Percentiles rank a stretch among this genome's conserved stretches.
Evolutionary conservation across 768 basidiomycete species (phyloP).

Genomic region (Tephrocybe sp.): DNA sequence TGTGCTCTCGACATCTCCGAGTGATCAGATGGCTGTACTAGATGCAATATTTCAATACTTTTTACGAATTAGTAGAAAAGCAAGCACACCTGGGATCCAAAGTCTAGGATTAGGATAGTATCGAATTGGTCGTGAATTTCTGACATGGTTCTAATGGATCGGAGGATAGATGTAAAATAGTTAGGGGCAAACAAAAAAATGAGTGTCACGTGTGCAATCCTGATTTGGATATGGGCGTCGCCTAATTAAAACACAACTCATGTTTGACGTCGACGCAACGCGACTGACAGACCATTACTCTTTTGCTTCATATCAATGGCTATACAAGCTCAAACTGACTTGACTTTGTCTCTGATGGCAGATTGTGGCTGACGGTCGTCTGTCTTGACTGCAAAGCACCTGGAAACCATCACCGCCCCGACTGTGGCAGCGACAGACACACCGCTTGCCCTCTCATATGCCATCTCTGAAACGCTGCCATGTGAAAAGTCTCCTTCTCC

Average conservation of each 20-base stretch:
- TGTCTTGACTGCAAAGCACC: background rate
- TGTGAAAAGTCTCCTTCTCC: background rate
- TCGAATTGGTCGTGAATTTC: constrained; percentile 96
- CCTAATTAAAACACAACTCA: background rate
- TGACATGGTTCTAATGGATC: constrained; percentile 44
- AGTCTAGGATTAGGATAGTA: constrained; percentile 94
- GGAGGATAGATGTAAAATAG: background rate
- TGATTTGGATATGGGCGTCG: background rate
- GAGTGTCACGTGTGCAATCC: constrained; percentile 3
- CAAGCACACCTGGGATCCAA: constrained; percentile 83
- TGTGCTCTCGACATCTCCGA: constrained; percentile 93
- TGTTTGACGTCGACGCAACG: background rate
- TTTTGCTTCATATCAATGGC: background rate
- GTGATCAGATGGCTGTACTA: constrained; percentile 98
- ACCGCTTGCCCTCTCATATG: no score
- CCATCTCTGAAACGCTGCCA: background rate
- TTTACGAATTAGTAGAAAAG: constrained; percentile 1
- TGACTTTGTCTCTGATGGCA: background rate
- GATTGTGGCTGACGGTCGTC: background rate
- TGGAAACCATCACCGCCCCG: constrained; percentile 3
- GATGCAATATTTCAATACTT: constrained; percentile 13
- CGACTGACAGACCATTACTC: no score
- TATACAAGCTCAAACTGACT: background rate
- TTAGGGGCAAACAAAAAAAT: constrained; percentile 3
- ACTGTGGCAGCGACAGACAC: background rate